Conservation (phyloP, 495 filamentous ascomycete genomes). For the Viridothelium virens region DNA sequence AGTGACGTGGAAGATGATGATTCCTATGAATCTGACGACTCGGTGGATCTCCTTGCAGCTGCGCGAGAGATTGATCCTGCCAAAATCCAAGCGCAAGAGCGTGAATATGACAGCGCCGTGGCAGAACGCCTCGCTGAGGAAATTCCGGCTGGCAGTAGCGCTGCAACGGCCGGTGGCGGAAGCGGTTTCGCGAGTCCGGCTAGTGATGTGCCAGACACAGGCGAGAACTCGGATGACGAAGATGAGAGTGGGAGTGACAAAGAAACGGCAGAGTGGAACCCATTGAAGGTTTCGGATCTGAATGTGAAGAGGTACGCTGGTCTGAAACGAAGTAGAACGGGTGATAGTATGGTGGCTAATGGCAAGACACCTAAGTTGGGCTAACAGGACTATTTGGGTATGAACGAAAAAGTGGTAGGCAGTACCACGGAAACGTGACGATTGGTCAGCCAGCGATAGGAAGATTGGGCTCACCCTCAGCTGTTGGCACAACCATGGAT, state of each 20-base stretch:
- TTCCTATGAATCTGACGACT: constrained; percentile 20
- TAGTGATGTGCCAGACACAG: neutral
- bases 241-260: neutral
- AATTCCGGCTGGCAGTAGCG: constrained; percentile 37
- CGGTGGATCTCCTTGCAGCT: constrained; percentile 31
- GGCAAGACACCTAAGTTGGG: neutral
- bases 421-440: neutral
- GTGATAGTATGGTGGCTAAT: constrained; percentile 19
- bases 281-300: neutral
- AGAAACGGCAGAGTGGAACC: constrained; percentile 5
- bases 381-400: neutral
- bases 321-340: constrained; percentile 24
- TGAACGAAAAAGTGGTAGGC: neutral
- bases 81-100: constrained; percentile 24
- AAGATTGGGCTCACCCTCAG: neutral
- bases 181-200: constrained; percentile 36
- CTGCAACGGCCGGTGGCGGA: constrained; percentile 37
- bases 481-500: too few species aligned
- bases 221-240: neutral
- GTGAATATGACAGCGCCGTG: constrained; percentile 33
- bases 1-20: constrained; percentile 15
- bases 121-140: constrained; percentile 36
- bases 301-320: neutral
- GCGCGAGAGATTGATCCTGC: constrained; percentile 31
- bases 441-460: neutral